Evolutionary conservation across 768 basidiomycete genomes (phyloP).

Genomic region (Antrodiella citrinella): DNA sequence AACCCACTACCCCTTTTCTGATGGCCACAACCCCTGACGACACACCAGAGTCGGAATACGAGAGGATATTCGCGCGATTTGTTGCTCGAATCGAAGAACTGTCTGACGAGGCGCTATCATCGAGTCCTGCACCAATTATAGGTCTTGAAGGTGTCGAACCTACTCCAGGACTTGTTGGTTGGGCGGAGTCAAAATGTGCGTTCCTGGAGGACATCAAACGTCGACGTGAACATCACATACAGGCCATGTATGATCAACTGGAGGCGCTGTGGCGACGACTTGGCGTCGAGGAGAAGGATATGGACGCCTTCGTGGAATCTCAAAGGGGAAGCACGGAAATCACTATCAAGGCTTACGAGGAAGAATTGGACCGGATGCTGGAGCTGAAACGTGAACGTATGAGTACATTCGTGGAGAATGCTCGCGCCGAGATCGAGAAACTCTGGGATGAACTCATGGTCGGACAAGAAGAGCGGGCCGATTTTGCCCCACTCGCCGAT

Average conservation of each 20-base stretch:
- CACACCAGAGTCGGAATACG: slow-evolving; percentile 37
- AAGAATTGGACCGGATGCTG: slow-evolving; percentile 85
- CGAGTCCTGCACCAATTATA: slow-evolving; percentile 29
- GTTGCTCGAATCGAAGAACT: slow-evolving; percentile 54
- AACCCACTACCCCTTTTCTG: slow-evolving; percentile 29
- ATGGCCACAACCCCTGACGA: slow-evolving; percentile 10
- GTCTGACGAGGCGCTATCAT: slow-evolving; percentile 38
- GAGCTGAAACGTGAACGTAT: slow-evolving; percentile 84
- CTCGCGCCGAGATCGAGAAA: slow-evolving; percentile 68
- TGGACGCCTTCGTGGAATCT: slow-evolving; percentile 89
- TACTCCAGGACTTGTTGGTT: slow-evolving; percentile 60
- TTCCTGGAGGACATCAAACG: slow-evolving; percentile 69
- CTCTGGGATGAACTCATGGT: slow-evolving; percentile 86
- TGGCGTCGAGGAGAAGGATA: slow-evolving; percentile 68
- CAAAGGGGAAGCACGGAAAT: slow-evolving; percentile 77
- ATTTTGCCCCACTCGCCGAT: slow-evolving; percentile 78
- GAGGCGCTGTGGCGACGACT: slow-evolving; percentile 86
- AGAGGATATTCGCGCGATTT: slow-evolving; percentile 54
- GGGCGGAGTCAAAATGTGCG: slow-evolving; percentile 51
- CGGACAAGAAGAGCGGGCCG: slow-evolving; percentile 71
- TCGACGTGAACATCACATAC: slow-evolving; percentile 75
- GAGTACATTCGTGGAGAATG: slow-evolving; percentile 75
- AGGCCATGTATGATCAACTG: slow-evolving; percentile 89
- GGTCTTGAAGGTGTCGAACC: slow-evolving; percentile 78
- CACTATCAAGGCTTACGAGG: slow-evolving; percentile 75